phyloP scores from a whole-genome alignment of 345 rosid genomes.

The Eucalyptus cloeziana region DNA sequence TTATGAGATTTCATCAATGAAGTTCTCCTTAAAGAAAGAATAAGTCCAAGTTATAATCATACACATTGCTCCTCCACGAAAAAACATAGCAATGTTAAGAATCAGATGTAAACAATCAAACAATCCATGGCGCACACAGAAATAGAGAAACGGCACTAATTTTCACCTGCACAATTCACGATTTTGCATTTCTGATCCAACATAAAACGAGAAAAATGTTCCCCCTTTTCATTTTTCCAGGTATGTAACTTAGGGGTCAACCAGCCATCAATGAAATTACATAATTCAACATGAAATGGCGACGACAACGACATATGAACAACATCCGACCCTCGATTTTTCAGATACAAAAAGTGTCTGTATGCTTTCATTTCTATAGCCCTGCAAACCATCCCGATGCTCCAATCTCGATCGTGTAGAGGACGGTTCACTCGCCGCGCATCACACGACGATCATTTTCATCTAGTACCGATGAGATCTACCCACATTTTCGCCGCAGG shows the following conservation, averaged over 20 bases:
- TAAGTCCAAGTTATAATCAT: background rate
- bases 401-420: background rate
- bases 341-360: background rate
- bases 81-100: background rate
- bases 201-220: background rate
- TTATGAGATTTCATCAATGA: background rate
- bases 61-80: background rate
- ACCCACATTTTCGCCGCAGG: background rate
- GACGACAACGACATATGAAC: accelerated
- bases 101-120: background rate
- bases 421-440: background rate
- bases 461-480: background rate
- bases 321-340: background rate
- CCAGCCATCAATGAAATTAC: background rate
- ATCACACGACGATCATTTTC: background rate
- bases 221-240: background rate
- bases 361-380: background rate
- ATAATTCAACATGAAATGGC: background rate
- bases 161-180: background rate
- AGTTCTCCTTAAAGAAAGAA: background rate
- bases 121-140: background rate
- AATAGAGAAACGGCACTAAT: background rate
- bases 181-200: background rate
- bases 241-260: background rate
- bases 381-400: background rate